These are phyloP conservation scores for Tranzscheliella williamsii DNA, from an alignment of 1,284 basidiomycete species.

Conservation along the genomic window DNA sequence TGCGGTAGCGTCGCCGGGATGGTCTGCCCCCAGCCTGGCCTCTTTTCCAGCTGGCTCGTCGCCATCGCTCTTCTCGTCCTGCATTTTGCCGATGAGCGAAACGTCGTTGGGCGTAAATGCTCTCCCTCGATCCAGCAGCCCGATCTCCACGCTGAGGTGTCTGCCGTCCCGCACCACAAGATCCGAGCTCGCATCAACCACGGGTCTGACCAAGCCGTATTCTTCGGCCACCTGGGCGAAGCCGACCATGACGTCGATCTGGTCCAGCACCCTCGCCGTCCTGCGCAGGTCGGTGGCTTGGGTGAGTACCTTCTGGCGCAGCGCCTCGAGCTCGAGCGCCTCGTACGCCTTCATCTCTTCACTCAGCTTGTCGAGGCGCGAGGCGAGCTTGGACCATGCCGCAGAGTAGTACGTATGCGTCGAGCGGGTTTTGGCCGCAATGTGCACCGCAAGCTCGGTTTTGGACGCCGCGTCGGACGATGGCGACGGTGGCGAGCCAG, in stretches of 20 bases:
- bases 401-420: slow-evolving; percentile 51
- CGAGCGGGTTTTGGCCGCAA: slow-evolving; percentile 44
- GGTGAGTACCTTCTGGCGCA: slow-evolving; percentile 42
- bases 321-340: slow-evolving; percentile 33
- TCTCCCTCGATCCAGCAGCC: slow-evolving; percentile 69
- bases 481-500: background rate
- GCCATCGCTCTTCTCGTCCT: background rate
- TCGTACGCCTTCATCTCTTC: slow-evolving; percentile 41
- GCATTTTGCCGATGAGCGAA: background rate
- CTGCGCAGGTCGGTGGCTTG: slow-evolving; percentile 62
- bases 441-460: slow-evolving; percentile 20
- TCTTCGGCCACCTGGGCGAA: slow-evolving; percentile 83
- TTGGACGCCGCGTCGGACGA: background rate
- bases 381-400: slow-evolving; percentile 43
- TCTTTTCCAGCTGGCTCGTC: no score
- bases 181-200: slow-evolving; percentile 66
- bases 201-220: slow-evolving; percentile 75
- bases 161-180: slow-evolving; percentile 76
- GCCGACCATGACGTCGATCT: slow-evolving; percentile 80
- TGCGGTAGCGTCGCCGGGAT: slow-evolving; percentile 63
- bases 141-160: slow-evolving; percentile 90
- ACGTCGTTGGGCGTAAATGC: slow-evolving; percentile 72
- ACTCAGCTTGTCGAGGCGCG: slow-evolving; percentile 19
- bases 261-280: slow-evolving; percentile 81
- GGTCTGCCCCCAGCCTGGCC: no score